Evolutionary conservation across 139 green algal species (phyloP), one percentile per base, ranked within the genome.

Genomic region (Eudorina sp.): DNA sequence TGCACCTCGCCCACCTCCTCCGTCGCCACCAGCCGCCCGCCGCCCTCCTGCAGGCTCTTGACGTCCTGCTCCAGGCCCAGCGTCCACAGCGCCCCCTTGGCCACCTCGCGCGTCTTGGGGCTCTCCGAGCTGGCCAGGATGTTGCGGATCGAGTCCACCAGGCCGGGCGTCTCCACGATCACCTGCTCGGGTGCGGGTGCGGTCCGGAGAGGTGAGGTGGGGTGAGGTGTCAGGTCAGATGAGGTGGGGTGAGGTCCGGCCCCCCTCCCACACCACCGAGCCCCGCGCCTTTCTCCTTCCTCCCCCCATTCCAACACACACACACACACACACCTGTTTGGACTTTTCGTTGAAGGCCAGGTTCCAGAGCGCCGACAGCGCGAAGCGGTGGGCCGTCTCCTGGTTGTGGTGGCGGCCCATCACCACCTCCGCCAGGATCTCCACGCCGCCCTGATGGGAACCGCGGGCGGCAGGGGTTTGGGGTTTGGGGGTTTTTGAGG

Each of bases 341-440:
- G n/a, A n/a, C n/a, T n/a, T n/a, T 40, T 92, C 92, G 77, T 92
- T 83, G 78, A 95, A 95, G 21, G 92, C 92, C 38, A 95, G 86
- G 89, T 95, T 95, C 92, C 92, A 95, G 18, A 95, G 79, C 5
- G 90, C 84, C 1, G 48, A 82, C 46, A 91, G 73, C 43, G 90
- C 89, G 27, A 89, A 93, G 27, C 89, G 89, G 62, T 91, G 87
- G n/a, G 90, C 85, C 1, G 66, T 78, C 77, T 95, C 90, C 43
- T 92, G 89, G 58, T 92, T 90, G 70, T 95, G 89, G 53, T 95
- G 92, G 43, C 46, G 58, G 29, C 88, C 70, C 55, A 86, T 70
- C 8, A 92, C 60, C 51, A 92, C 89, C 85, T 90, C 75, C 1
- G 85, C 79, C 48, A 92, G 60, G 41, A 92, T 79, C 18, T 84